These are phyloP conservation scores for Benincasa hispida DNA, from an alignment of 306 rosid genomes.

Conservation along the genomic window DNA sequence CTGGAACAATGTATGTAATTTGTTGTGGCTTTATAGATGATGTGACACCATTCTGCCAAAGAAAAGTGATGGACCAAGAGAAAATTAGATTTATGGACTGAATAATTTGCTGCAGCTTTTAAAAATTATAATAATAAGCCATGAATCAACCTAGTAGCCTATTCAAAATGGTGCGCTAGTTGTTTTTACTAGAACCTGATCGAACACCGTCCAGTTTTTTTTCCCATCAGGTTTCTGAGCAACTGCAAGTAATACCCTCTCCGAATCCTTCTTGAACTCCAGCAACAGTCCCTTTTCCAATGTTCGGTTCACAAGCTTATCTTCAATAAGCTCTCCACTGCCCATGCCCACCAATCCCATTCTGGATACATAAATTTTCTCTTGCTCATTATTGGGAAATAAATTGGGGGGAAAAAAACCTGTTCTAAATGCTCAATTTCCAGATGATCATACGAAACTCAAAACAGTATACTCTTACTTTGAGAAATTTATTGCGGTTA, in stretches of 20 bases:
- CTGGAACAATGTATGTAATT: constrained; percentile 84
- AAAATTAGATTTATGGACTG: constrained; percentile 8
- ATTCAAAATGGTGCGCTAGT: constrained; percentile 71
- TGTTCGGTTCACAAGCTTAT: constrained; percentile 42
- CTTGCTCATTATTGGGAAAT: not conserved
- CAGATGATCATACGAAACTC: not conserved
- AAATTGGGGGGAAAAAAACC: not conserved
- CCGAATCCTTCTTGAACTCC: constrained; percentile 91
- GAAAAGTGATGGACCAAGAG: constrained; percentile 10
- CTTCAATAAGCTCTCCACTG: constrained; percentile 49
- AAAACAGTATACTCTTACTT: not conserved
- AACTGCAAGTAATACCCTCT: constrained; percentile 65
- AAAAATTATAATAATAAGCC: constrained; percentile 7
- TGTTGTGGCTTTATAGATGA: constrained; percentile 89
- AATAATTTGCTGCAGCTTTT: not conserved
- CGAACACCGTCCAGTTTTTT: constrained; percentile 98
- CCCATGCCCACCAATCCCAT: constrained; percentile 33
- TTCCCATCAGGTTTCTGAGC: constrained; percentile 93
- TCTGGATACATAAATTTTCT: constrained; percentile 20
- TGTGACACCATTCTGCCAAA: constrained; percentile 62
- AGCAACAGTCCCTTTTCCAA: constrained; percentile 66
- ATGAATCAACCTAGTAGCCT: constrained; percentile 72
- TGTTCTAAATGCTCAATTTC: not conserved
- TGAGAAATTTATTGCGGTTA: not conserved
- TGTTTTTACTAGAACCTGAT: constrained; percentile 94